phyloP scores from a whole-genome alignment of 129 eudicot genomes.

The Arctium minus region DNA sequence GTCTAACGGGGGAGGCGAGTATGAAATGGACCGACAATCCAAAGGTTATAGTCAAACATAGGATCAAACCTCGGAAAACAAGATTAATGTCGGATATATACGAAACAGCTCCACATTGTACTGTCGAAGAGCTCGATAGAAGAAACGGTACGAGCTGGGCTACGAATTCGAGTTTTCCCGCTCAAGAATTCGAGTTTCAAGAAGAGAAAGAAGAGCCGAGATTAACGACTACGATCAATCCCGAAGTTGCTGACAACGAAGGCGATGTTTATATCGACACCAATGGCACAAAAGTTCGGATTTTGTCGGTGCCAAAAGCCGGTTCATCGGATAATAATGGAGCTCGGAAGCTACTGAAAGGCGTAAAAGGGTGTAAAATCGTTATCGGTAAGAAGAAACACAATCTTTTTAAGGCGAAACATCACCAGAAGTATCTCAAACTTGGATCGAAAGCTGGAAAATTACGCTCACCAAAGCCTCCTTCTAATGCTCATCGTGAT shows the following conservation, averaged over 20 bases:
- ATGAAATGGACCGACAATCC: conserved; percentile 46
- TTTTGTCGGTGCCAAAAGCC: conserved; percentile 45
- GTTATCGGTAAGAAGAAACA: conserved; percentile 40
- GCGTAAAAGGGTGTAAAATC: conserved; percentile 35
- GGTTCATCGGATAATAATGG: conserved; percentile 10
- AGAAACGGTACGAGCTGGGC: conserved; percentile 92
- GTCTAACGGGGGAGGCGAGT: conserved; percentile 67
- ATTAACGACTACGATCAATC: conserved; percentile 9
- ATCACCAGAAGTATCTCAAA: conserved; percentile 37
- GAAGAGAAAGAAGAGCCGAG: conserved; percentile 19
- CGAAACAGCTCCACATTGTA: conserved; percentile 62
- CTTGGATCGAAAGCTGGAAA: conserved; percentile 24
- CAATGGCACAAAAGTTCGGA: conserved; percentile 80
- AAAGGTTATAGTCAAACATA: conserved; percentile 44
- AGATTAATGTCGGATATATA: conserved; percentile 70
- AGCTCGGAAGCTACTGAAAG: conserved; percentile 34
- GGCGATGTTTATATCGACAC: conserved; percentile 79
- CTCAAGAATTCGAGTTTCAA: conserved; percentile 36
- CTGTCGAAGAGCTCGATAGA: conserved; percentile 86
- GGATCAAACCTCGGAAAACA: conserved; percentile 69
- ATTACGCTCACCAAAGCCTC: conserved; percentile 19
- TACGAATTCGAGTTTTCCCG: conserved; percentile 38
- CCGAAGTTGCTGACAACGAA: conserved; percentile 44
- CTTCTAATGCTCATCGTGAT: background rate
- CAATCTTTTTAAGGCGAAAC: conserved; percentile 34